Conservation (phyloP, 176 grass and related monocot species). For the Eleusine coracana region DNA sequence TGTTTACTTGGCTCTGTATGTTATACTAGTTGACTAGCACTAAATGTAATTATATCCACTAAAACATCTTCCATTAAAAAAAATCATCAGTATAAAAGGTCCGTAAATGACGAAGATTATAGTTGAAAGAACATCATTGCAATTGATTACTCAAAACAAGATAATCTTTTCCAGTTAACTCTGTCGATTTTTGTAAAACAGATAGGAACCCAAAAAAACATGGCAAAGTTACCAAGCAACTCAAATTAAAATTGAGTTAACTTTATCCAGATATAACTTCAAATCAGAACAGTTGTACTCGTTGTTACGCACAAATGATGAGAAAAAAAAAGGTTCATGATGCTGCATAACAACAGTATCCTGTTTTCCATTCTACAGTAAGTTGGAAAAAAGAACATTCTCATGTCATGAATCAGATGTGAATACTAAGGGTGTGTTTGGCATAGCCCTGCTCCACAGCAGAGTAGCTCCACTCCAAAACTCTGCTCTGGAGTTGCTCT, state of each 20-base stretch:
- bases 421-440: not conserved
- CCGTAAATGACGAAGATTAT: not conserved
- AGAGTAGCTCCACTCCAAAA: no score
- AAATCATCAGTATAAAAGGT: not conserved
- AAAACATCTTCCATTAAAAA: not conserved
- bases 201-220: not conserved
- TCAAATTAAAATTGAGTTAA: not conserved
- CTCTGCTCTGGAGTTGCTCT: no score
- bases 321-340: not conserved
- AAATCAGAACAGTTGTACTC: not conserved
- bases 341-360: not conserved
- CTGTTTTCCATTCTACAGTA: not conserved
- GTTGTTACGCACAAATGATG: not conserved
- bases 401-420: not conserved
- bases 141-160: not conserved
- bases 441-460: no score
- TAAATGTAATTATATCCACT: not conserved
- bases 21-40: not conserved
- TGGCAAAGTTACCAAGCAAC: not conserved
- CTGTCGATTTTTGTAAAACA: slow-evolving; percentile 11
- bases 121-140: not conserved
- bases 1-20: not conserved
- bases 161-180: not conserved
- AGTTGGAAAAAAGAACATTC: not conserved
- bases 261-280: not conserved